Evolutionary conservation across 2,329 filamentous ascomycete species (phyloP).

Genomic region (Claviceps sp.): DNA sequence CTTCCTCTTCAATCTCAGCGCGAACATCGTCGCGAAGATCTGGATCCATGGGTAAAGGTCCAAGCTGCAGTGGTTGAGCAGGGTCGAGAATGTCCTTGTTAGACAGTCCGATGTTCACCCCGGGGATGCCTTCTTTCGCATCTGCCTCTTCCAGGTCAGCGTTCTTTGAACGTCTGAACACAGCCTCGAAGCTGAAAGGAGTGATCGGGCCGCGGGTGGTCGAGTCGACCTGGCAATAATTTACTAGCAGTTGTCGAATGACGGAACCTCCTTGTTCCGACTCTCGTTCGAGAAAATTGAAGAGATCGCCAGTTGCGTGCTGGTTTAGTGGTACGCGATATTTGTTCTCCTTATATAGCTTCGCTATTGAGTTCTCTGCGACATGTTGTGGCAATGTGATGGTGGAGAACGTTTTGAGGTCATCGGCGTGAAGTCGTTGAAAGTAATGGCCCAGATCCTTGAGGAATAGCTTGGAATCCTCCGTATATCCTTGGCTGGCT

Average conservation of each 20-base stretch:
- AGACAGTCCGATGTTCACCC: conserved; percentile 45
- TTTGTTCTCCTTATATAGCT: conserved; percentile 72
- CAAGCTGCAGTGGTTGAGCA: conserved; percentile 53
- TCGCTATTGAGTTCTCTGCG: conserved; percentile 60
- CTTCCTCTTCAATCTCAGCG: conserved; percentile 75
- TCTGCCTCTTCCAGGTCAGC: conserved; percentile 50
- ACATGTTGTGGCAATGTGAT: conserved; percentile 69
- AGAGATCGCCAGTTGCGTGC: conserved; percentile 67
- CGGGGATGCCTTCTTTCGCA: conserved; percentile 50
- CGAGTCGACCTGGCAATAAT: conserved; percentile 43
- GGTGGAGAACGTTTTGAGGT: conserved; percentile 60
- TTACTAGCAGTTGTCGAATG: conserved; percentile 58
- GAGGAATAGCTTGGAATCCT: conserved; percentile 64
- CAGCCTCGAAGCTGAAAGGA: conserved; percentile 48
- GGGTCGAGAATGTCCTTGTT: conserved; percentile 48
- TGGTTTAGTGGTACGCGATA: conserved; percentile 85
- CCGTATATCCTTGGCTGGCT: conserved; percentile 54
- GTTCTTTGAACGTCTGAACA: conserved; percentile 43
- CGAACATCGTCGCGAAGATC: conserved; percentile 76
- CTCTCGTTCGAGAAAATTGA: conserved; percentile 83
- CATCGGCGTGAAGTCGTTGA: conserved; percentile 64
- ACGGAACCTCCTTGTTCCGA: conserved; percentile 66
- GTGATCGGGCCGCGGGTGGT: conserved; percentile 50
- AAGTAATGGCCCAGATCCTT: conserved; percentile 55
- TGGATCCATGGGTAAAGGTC: conserved; percentile 68